phyloP scores from a whole-genome alignment of 352 stramenopile species.

The Pseudoperonospora humuli region DNA sequence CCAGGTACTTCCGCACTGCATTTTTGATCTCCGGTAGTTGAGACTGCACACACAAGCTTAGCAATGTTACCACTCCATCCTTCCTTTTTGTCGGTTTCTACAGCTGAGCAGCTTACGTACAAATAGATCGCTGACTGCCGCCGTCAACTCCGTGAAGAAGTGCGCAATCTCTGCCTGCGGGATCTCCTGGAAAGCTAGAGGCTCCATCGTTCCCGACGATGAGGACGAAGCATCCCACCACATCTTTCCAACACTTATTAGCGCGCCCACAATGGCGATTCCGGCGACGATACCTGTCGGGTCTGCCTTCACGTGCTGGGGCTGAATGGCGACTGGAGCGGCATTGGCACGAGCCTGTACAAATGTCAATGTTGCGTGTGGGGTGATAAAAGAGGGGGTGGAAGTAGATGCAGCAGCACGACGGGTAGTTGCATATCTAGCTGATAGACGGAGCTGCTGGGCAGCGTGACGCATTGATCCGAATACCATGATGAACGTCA shows the following conservation, averaged over 20 bases:
- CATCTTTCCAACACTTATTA: conserved; percentile 78
- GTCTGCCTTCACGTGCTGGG: conserved; percentile 36
- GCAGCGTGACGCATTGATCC: conserved; percentile 18
- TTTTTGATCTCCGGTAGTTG: conserved; percentile 63
- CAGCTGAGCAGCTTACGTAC: conserved; percentile 28
- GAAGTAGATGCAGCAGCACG: conserved; percentile 5
- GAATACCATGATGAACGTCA: conserved; percentile 22
- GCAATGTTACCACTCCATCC: conserved; percentile 1
- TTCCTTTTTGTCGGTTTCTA: background rate
- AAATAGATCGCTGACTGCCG: conserved; percentile 54
- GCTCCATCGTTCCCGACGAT: background rate
- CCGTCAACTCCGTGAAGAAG: conserved; percentile 71
- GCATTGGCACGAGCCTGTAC: conserved; percentile 8
- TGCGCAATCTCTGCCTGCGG: conserved; percentile 45
- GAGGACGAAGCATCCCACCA: conserved; percentile 72
- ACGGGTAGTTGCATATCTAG: conserved; percentile 1
- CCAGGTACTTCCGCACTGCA: conserved; percentile 52
- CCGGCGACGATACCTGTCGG: conserved; percentile 57
- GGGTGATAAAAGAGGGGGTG: background rate
- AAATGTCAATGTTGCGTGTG: background rate
- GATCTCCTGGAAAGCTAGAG: conserved; percentile 42
- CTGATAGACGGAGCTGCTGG: conserved; percentile 20
- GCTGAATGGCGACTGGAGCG: conserved; percentile 3
- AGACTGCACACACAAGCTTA: conserved; percentile 23
- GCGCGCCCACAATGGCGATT: conserved; percentile 56